Base-by-base conservation (phyloP, 805 yeast genomes). In the Pachysolen tannophilus region DNA sequence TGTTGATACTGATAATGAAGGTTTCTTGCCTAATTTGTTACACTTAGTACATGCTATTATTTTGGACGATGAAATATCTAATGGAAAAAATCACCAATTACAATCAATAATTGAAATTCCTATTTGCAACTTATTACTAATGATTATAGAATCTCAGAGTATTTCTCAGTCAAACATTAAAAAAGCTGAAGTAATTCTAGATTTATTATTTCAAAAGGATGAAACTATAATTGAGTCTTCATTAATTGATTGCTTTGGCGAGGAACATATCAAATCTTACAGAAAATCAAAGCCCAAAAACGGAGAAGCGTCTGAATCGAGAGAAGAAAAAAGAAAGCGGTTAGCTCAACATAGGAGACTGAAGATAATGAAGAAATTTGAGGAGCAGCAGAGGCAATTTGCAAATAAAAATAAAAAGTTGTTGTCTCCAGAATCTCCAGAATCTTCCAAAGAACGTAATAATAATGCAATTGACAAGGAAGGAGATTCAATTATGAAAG, bases 41-140 rank as follows among this genome's bases (percentile, higher is more conserved):
- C 92, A 82, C 50, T 61, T 83, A 33, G 43, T 80, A 3, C 86
- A 82, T 57, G 88, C 83, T 5, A 61, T 78, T 6, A 48, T 82
- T 14, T 33, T 56, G 14, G 61, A 50, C 3, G 53, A 63, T 42
- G 79, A 75, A 1, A 38, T 49, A 8, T 37, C 48, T 2, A 58
- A 67, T 28, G 43, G 68, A 17, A 61, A 67, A 21, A 67, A 65
- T n/a, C 48, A 49, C 40, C 46, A 47, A 2, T 39, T 58, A 20
- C 27, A 43, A 15, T 33, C 42, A 15, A 76, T 70, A 41, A 53
- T 72, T n/a, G 57, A 60, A 17, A 70, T 74, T 30, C 82, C 85
- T 4, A 61, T 77, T 23, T 61, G 78, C 47, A 73, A 72, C 40
- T 55, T 72, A 17, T 55, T 80, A n/a, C 56, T 78, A 33, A 58